phyloP scores from a whole-genome alignment of 2,329 filamentous ascomycete species.

The Aspergillus costaricaensis region DNA sequence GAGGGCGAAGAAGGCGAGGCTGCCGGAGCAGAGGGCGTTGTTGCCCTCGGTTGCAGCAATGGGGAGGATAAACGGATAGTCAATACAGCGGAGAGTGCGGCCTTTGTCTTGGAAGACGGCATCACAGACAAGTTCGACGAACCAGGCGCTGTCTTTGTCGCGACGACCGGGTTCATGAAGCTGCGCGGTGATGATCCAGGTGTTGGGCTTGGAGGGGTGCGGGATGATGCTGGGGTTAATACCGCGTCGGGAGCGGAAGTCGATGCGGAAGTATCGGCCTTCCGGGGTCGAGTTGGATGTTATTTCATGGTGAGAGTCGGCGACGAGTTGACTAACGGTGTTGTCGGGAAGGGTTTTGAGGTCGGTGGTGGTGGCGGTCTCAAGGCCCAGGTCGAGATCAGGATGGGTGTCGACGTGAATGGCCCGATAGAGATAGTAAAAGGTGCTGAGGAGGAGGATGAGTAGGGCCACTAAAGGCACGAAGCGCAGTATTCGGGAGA shows the following conservation, averaged over 20 bases:
- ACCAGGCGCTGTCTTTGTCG: slow-evolving; percentile 31
- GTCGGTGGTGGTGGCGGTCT: neutral
- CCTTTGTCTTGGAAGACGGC: slow-evolving; percentile 49
- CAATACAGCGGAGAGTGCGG: slow-evolving; percentile 40
- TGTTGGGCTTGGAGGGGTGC: slow-evolving; percentile 51
- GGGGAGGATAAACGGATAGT: slow-evolving; percentile 46
- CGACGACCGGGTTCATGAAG: slow-evolving; percentile 31
- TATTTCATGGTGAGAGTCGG: slow-evolving; percentile 35
- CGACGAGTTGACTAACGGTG: slow-evolving; percentile 6
- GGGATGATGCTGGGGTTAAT: slow-evolving; percentile 62
- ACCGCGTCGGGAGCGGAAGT: slow-evolving; percentile 46
- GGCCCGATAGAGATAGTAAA: neutral
- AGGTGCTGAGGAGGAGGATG: neutral
- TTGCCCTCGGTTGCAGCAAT: slow-evolving; percentile 50
- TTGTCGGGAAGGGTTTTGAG: neutral
- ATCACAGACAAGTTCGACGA: slow-evolving; percentile 53
- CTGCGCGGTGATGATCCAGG: slow-evolving; percentile 57
- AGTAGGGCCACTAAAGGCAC: neutral
- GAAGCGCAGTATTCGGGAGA: slow-evolving; percentile 1
- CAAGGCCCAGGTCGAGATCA: neutral
- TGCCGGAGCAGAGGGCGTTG: slow-evolving; percentile 48
- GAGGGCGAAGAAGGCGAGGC: slow-evolving; percentile 45
- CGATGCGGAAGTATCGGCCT: slow-evolving; percentile 53
- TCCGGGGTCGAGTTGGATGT: slow-evolving; percentile 52
- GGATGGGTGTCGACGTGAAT: neutral